Base-by-base conservation (phyloP, 306 rosid species). In the Quillaja saponaria region DNA sequence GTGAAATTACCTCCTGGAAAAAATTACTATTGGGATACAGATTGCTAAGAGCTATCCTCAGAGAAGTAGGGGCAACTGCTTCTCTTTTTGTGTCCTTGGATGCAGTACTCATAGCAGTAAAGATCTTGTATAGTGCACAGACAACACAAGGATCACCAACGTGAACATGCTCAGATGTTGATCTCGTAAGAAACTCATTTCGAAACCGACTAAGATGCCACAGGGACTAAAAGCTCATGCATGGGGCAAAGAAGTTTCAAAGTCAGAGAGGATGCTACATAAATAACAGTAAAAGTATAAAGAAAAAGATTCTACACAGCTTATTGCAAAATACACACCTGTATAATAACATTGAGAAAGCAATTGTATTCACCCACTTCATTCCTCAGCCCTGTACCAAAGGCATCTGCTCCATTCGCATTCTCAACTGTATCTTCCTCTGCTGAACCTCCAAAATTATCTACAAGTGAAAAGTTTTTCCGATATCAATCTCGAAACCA, bases 331-430 rank as follows among this genome's bases (percentile, higher is more conserved):
- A 11, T 49, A 66, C 58, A 55, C 61, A 84, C 99, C 89, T 94
- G 99, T 72, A 94, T 90, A 51, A 94, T 94, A 70, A 94, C 99
- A 74, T 94, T 94, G 67, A 94, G 85, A 79, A 94, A 94, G 91
- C 99, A 94, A 78, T 90, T 94, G 76, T 90, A 94, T 85, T 94
- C 99, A 60, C 99, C 99, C 74, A 94, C 90, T 85, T 94, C 99
- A 77, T 94, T 94, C 82, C 82, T 85, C 76, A 94, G 82, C 47
- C 99, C 99, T 44, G 95, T 71, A 68, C 96, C 99, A 67, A 75
- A 70, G 28, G 78, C 62, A 75, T 76, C 76, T 15, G 61, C 82
- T 60, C 77, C 81, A 16, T 67, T 70, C 33, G 58, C 75, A 55
- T 64, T 64, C 54, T 66, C 74, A 35, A 45, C 70, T 35, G 35